Evolutionary conservation across 1,284 basidiomycete species (phyloP), one percentile per base, ranked within the genome.

Genomic region (Apiotrichum brassicae): DNA sequence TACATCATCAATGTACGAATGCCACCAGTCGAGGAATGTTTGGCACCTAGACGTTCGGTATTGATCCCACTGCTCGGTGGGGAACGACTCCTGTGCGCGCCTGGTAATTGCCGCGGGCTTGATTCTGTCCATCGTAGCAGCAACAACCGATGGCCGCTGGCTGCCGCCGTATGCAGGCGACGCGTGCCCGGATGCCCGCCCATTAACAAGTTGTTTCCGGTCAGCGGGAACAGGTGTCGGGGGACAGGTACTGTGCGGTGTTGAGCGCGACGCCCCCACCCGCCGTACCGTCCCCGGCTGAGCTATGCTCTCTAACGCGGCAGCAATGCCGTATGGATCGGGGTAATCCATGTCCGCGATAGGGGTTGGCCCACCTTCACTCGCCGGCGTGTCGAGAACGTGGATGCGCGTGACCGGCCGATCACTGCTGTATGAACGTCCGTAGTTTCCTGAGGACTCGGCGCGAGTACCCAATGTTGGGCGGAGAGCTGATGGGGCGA

Each of bases 1-100:
- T 60, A 70, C 68, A 38, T 69, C 65, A 32, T 71, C 61, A 16
- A 68, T 56, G 47, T 65, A 68, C 2, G 59, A 52, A 16, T 49
- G 38, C 70, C 68, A 71, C 68, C 66, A 69, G 19, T 54, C 48
- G 36, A 65, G 45, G 19, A 69, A 44, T 3, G 54, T 35, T 20
- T 22, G 14, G 37, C 41, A 54, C 24, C 53, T 37, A 19, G 39
- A 36, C 11, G 35, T 44, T n/a, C 50, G 52, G 38, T 57, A 54
- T 38, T 19, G 33, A 22, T 57, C 49, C 52, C 56, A 54, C 39
- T 54, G 35, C 2, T 44, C 37, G 1, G 35, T 4, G 0, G 42
- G 19, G 46, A 46, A 56, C 13, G 51, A 44, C 19, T 38, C 35
- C 33, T 56, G 54, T 4, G 43, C 43, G 12, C 18, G 46, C 7